phyloP scores from a whole-genome alignment of 768 basidiomycete species.

The Hericium alpestre region DNA sequence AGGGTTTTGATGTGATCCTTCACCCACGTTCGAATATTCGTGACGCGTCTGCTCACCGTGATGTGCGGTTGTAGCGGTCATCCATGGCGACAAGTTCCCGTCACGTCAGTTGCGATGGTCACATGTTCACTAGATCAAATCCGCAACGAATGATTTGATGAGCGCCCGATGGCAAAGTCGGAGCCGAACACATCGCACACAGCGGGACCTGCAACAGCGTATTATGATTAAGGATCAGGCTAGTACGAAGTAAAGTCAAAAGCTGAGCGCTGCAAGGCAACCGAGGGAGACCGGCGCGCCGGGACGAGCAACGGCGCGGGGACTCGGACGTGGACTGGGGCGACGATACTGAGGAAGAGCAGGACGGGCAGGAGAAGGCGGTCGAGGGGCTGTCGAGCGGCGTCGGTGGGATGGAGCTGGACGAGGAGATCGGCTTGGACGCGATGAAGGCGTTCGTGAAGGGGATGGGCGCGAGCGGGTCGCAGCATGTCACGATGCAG shows the following conservation, averaged over 20 bases:
- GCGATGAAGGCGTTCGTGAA: slow-evolving; percentile 46
- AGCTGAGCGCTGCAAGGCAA: neutral
- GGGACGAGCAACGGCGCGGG: slow-evolving; percentile 42
- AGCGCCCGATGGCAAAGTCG: too few species aligned
- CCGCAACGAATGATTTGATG: too few species aligned
- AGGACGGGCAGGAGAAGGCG: slow-evolving; percentile 24
- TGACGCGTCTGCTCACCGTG: too few species aligned
- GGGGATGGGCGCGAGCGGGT: slow-evolving; percentile 39
- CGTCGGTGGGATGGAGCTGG: slow-evolving; percentile 52
- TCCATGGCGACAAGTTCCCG: too few species aligned
- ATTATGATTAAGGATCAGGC: neutral
- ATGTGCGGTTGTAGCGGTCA: too few species aligned
- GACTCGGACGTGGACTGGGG: slow-evolving; percentile 70
- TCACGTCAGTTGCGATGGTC: too few species aligned
- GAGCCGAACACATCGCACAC: too few species aligned
- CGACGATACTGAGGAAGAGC: slow-evolving; percentile 21
- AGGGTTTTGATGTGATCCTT: too few species aligned
- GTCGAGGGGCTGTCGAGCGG: slow-evolving; percentile 24
- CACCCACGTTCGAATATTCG: too few species aligned
- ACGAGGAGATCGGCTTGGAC: slow-evolving; percentile 39
- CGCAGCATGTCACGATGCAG: slow-evolving; percentile 47
- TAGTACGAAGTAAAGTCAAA: neutral
- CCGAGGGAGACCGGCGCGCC: slow-evolving; percentile 20
- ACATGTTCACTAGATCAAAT: too few species aligned
- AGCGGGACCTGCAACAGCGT: too few species aligned